phyloP scores from a whole-genome alignment of 2,329 filamentous ascomycete species.

The Phaeosphaeria sp. region DNA sequence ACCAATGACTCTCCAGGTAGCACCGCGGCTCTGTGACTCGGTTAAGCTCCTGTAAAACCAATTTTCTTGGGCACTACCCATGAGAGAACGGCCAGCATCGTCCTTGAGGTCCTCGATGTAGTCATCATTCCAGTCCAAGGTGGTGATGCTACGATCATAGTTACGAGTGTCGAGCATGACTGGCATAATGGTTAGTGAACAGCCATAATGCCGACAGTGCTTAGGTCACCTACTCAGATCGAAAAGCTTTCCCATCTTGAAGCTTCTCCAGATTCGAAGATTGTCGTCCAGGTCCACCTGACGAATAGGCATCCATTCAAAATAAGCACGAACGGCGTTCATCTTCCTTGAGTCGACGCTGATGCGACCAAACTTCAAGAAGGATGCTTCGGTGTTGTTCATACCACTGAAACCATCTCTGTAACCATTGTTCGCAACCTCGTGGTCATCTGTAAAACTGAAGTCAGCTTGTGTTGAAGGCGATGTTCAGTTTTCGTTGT shows the following conservation, averaged over 20 bases:
- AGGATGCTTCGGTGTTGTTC: slow-evolving; percentile 54
- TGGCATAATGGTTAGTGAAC: not conserved
- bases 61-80: slow-evolving; percentile 74
- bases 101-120: slow-evolving; percentile 68
- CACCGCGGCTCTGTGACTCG: slow-evolving; percentile 64
- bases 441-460: slow-evolving; percentile 23
- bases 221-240: slow-evolving; percentile 32
- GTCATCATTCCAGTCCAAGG: slow-evolving; percentile 58
- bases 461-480: not conserved
- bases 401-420: slow-evolving; percentile 32
- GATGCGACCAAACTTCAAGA: slow-evolving; percentile 49
- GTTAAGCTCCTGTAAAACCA: slow-evolving; percentile 63
- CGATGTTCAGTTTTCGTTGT: not conserved
- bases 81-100: slow-evolving; percentile 70
- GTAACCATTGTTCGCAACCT: slow-evolving; percentile 53
- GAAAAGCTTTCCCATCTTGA: slow-evolving; percentile 49
- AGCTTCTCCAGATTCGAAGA: slow-evolving; percentile 51
- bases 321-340: slow-evolving; percentile 55
- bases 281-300: slow-evolving; percentile 56
- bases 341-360: slow-evolving; percentile 54
- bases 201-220: not conserved
- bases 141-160: slow-evolving; percentile 47
- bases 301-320: slow-evolving; percentile 55
- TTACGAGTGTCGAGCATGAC: slow-evolving; percentile 53
- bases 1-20: slow-evolving; percentile 73